phyloP scores from a whole-genome alignment of 495 filamentous ascomycete species.

The Aspergillus avenaceus region DNA sequence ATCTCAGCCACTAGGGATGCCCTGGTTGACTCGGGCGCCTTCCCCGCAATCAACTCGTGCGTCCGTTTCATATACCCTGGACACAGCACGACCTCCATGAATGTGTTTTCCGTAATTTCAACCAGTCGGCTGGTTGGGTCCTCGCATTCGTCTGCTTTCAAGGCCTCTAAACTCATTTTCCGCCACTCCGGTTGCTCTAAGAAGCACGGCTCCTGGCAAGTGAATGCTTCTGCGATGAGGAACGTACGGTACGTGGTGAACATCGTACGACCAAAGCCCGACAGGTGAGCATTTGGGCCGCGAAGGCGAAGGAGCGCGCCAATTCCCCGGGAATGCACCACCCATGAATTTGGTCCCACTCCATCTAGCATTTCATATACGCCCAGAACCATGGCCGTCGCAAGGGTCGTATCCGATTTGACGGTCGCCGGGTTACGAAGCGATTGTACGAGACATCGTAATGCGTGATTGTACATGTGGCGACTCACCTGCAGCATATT shows the following conservation, averaged over 20 bases:
- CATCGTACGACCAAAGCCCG: conserved; percentile 24
- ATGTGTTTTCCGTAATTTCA: conserved; percentile 20
- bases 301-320: conserved; percentile 24
- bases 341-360: conserved; percentile 24
- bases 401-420: conserved; percentile 19
- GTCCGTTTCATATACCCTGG: conserved; percentile 21
- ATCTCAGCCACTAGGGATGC: conserved; percentile 9
- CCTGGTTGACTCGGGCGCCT: neutral
- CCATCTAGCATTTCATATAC: conserved; percentile 30
- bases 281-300: conserved; percentile 20
- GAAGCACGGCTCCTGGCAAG: conserved; percentile 25
- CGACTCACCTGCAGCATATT: conserved; percentile 14
- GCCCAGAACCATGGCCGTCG: conserved; percentile 24
- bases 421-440: conserved; percentile 12
- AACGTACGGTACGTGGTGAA: conserved; percentile 29
- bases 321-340: conserved; percentile 34
- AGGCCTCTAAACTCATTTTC: conserved; percentile 15
- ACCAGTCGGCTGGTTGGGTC: conserved; percentile 14
- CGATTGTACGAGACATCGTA: conserved; percentile 8
- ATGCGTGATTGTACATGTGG: conserved; percentile 19
- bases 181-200: conserved; percentile 27
- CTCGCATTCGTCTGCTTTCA: conserved; percentile 8
- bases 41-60: conserved; percentile 4
- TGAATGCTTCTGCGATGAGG: conserved; percentile 25
- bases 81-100: conserved; percentile 21